Base-by-base conservation (phyloP, 2,329 filamentous ascomycete species). In the Salinomyces thailandicus region DNA sequence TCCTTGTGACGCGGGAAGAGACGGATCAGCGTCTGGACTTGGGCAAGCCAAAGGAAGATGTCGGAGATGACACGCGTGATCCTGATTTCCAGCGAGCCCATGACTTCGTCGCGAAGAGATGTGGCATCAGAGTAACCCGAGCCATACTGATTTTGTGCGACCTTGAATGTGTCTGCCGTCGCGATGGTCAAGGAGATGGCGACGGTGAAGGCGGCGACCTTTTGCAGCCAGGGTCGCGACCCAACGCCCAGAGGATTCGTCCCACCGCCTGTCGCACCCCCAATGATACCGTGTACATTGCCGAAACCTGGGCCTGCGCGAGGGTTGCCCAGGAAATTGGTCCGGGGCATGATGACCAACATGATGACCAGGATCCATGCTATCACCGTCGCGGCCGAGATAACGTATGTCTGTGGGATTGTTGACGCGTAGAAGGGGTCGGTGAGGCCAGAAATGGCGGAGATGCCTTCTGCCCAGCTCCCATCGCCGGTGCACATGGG, bases 1-100 rank as follows among this genome's bases (percentile, higher is more conserved):
- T 98, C 91, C 54, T 93, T 84, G 55, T 96, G 89, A 20, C 91
- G 84, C 5, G 91, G 91, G 50, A 98, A 98, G 1, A 98, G 70
- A 36, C 91, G 81, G 50, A 96, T 96, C 39, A 98, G 64, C 0
- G 91, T 98, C 64, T 98, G 91, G 1, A 93, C 89, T 62, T 98
- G 91, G 1, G 91, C 91, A 26, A 98, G 76, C 89, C 91, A 96
- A 18, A 98, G 70, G 59, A 96, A 96, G 1, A 91, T 87, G 60
- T 94, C 86, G 13, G 89, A 96, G 46, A 98, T 85, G 48, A 96
- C 77, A 46, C 87, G 81, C 41, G 93, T 89, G 41, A 93, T 75
- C 49, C 91, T 85, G 46, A 98, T 79, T 58, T 94, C 83, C 43
- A 81, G 74, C 37, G 86, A 85, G 39, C 80, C 80, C 46, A 94